Base-by-base conservation (phyloP, 164 flowering plant genomes). In the Chloranthus sessilifolius region DNA sequence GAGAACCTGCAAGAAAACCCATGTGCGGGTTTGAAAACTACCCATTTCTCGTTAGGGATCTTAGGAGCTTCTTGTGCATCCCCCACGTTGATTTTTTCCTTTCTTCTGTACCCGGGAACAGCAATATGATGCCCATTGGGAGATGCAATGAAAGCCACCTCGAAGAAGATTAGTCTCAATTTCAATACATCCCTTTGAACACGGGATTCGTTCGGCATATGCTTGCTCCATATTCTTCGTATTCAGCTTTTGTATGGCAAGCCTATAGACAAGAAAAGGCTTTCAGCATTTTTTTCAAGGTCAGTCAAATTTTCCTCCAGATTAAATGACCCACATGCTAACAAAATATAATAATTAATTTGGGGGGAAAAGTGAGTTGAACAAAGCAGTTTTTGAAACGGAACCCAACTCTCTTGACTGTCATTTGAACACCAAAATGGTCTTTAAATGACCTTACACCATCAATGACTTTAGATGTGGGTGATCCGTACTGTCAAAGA, bases 171-270 rank as follows among this genome's bases (percentile, higher is more conserved):
- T n/a, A 22, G 25, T 52, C 25, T 47, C 66, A 39, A 26, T 50
- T 33, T 73, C 52, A 87, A 63, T 80, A 87, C 95, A 87, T 90
- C 38, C 95, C 95, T 74, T 84, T 90, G 73, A 86, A 94, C 52
- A 94, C 88, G 43, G 97, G 97, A 69, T 88, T 94, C 28, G 95
- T 80, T 0, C 99, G 84, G 65, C 99, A 94, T 59, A 94, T 83
- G 69, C 95, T 94, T 33, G 97, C 97, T 42, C 99, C 99, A 45
- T 80, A 72, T 69, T 94, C 99, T 64, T 94, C 99, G 20, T 94
- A 94, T 59, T 94, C 99, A 45, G 81, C 97, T 75, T 94, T 94
- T 40, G 97, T 89, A 70, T 89, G 96, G 68, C 99, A 87, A 47
- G 97, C 96, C 97, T 94, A 82, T 37, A 41, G 34, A 12, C 2